Base-by-base conservation (phyloP, 2,329 filamentous ascomycete species). In the Amauroascus niger region DNA sequence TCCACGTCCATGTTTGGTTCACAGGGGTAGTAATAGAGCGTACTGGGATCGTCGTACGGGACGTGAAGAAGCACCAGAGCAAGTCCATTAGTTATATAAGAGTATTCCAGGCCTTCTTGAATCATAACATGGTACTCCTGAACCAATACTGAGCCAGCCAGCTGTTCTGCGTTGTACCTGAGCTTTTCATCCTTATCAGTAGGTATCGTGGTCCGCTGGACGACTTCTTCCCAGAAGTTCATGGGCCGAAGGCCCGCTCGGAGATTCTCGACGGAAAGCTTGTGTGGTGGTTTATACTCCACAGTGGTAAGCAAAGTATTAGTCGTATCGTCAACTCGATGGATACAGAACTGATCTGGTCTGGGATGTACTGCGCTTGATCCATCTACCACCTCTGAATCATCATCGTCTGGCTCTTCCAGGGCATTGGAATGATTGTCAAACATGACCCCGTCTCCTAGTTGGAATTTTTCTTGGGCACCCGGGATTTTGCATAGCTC, bases 41-140 rank as follows among this genome's bases (percentile, higher is more conserved):
- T 40, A 14, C 7, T 14, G 5, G 37, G 37, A 20, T 40, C 37
- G 9, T 40, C 37, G 6, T 16, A 52, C 3, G 54, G 60, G n/a
- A 66, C 53, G 5, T 48, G 30, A 7, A 63, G 57, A 13, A 59
- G 57, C 3, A 66, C 58, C 6, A 54, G 30, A 0, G 52, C 55
- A 2, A 63, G 28, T 1, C 63, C 61, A 45, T 57, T 63, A 1
- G 61, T 61, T 35, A 67, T 16, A 49, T 61, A 65, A 11, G 62
- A 64, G 47, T 62, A 63, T 47, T 61, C 59, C 14, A 64, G 58
- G 1, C 63, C 61, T 52, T 64, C 59, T 50, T 63, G 39, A 37
- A 66, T 62, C 59, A 66, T 67, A 1, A 64, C 57, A 57, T 67
- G 59, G 44, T 59, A 69, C 54, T 63, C 57, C 41, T 67, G 60